These are phyloP conservation scores for Aureobasidium melanogenum DNA, from an alignment of 2,329 filamentous ascomycete species.

Conservation along the genomic window DNA sequence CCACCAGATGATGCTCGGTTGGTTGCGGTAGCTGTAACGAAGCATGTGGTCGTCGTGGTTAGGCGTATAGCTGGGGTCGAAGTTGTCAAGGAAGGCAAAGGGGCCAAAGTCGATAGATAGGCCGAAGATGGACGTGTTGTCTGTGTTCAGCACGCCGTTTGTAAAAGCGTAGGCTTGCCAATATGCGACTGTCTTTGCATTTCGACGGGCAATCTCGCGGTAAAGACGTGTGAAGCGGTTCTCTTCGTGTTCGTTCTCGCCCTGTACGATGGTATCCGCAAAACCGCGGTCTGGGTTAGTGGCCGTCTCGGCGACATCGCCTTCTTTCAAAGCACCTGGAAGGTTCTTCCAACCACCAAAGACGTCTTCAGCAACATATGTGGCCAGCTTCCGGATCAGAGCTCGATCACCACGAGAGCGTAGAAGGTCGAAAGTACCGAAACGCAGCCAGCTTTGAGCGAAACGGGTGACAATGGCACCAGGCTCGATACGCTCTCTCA, in stretches of 20 bases:
- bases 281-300: conserved; percentile 30
- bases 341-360: conserved; percentile 82
- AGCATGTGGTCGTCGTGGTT: conserved; percentile 90
- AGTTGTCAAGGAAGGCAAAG: conserved; percentile 96
- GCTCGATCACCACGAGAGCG: conserved; percentile 70
- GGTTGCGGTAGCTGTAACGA: conserved; percentile 86
- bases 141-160: conserved; percentile 95
- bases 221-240: conserved; percentile 85
- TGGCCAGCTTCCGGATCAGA: conserved; percentile 64
- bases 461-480: conserved; percentile 90
- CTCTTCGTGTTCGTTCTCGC: conserved; percentile 55
- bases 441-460: conserved; percentile 80
- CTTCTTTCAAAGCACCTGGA: conserved; percentile 46
- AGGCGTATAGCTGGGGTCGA: conserved; percentile 87
- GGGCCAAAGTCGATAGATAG: conserved; percentile 91
- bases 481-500: conserved; percentile 74
- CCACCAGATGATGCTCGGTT: conserved; percentile 98
- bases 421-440: conserved; percentile 94
- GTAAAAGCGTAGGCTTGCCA: conserved; percentile 99
- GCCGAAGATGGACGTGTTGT: conserved; percentile 88
- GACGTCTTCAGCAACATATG: conserved; percentile 80
- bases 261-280: conserved; percentile 51
- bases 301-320: conserved; percentile 41
- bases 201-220: conserved; percentile 75
- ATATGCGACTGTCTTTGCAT: conserved; percentile 77